Evolutionary conservation across 192 early-diverging fungal genomes (phyloP), one percentile per base, ranked within the genome.

Genomic region (Phycomyces blakesleeanus): DNA sequence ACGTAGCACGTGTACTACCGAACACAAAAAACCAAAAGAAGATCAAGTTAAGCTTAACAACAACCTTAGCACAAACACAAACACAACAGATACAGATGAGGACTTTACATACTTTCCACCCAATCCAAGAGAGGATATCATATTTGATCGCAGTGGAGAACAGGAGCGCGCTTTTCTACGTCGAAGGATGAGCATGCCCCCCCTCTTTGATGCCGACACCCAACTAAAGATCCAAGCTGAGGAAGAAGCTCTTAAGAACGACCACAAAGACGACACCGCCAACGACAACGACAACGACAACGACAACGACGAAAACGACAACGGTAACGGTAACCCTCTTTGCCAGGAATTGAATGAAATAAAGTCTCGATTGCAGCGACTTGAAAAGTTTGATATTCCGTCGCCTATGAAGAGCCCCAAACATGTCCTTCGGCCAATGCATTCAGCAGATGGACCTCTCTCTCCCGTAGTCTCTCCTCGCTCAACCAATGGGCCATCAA

Each of bases 101-200:
- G 44, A 47, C 12, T 47, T 7, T 12, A n/a, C 44, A n/a, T 47
- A 47, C 18, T 18, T 47, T 47, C 12, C 44, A n/a, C 44, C 44
- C 18, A 47, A 47, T 18, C 44, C 44, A 3, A 47, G 18, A 18
- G 44, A 47, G 18, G 44, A 47, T 47, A 18, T 18, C 18, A 47
- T 47, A n/a, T 47, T 47, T 47, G 44, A 47, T 47, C 44, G 44
- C 44, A 47, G 18, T 47, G 44, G 44, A 47, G 44, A 47, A 18
- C 44, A 47, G 44, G 44, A 47, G 18, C 44, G 44, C 44, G 44
- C 44, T 2, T 47, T 47, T 47, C 44, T 47, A 12, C 44, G 12
- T 47, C 44, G 44, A 47, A 14, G 44, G 12, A 47, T 47, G 44
- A 47, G 44, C 18, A 14, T 47, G 18, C 44, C 44, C 3, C 44